These are phyloP conservation scores for Podospora fimiseda DNA, from an alignment of 495 filamentous ascomycete species.

Conservation along the genomic window DNA sequence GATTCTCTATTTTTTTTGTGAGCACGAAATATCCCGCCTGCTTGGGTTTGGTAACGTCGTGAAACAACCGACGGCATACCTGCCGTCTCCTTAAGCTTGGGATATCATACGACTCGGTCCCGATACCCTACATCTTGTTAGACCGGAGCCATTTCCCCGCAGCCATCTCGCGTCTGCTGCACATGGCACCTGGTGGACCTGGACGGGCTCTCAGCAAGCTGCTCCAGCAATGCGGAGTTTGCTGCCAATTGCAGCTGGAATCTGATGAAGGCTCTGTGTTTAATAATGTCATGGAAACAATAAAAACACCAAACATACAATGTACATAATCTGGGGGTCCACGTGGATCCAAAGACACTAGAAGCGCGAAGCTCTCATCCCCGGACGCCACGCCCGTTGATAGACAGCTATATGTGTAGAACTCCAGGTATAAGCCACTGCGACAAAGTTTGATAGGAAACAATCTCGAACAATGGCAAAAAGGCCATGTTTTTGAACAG, in stretches of 20 bases:
- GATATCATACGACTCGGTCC: conserved; percentile 1
- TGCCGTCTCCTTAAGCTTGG: background rate
- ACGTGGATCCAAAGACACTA: too few relatives aligned
- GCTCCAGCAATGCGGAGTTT: too few relatives aligned
- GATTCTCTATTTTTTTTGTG: too few relatives aligned
- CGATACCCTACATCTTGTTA: background rate
- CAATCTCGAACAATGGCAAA: too few relatives aligned
- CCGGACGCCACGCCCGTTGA: background rate
- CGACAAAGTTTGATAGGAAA: too few relatives aligned
- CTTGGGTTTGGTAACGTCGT: background rate
- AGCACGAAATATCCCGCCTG: background rate
- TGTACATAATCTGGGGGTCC: background rate
- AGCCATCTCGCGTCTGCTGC: background rate
- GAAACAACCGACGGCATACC: background rate
- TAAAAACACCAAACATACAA: background rate
- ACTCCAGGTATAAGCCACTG: too few relatives aligned
- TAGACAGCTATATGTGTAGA: background rate
- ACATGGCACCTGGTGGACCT: background rate
- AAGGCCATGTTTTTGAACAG: too few relatives aligned
- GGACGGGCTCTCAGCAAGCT: too few relatives aligned
- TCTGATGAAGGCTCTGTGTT: background rate
- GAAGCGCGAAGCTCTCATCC: too few relatives aligned
- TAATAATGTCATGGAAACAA: background rate
- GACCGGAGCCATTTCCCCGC: background rate
- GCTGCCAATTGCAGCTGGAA: background rate